These are phyloP conservation scores for Hymenoscyphus infarciens DNA, from an alignment of 2,329 filamentous ascomycete genomes.

Conservation along the genomic window DNA sequence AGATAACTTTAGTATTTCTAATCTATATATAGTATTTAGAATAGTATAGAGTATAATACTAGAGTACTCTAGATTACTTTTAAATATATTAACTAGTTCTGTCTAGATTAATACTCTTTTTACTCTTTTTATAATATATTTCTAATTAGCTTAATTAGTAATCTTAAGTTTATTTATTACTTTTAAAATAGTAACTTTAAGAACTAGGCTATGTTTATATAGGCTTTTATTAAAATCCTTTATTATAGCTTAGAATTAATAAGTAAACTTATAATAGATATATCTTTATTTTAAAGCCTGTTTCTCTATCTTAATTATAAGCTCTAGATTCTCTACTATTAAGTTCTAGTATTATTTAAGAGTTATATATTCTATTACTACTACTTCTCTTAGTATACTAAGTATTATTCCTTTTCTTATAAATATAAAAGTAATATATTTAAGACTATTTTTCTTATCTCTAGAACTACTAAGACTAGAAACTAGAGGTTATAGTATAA, in stretches of 20 bases:
- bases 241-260: slow-evolving; percentile 19
- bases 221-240: slow-evolving; percentile 13
- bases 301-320: slow-evolving; percentile 17
- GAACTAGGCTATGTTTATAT: slow-evolving; percentile 14
- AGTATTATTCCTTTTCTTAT: neutral
- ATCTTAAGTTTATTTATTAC: slow-evolving; percentile 19
- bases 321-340: slow-evolving; percentile 11
- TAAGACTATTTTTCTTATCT: neutral
- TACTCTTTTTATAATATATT: slow-evolving; percentile 12
- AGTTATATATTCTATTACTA: slow-evolving; percentile 12
- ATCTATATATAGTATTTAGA: neutral
- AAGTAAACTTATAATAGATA: slow-evolving; percentile 21
- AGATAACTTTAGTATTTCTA: neutral
- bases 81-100: slow-evolving; percentile 18
- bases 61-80: slow-evolving; percentile 13
- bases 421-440: neutral
- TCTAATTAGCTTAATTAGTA: slow-evolving; percentile 7
- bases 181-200: slow-evolving; percentile 11
- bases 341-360: slow-evolving; percentile 9
- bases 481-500: too few species aligned
- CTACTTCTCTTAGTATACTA: neutral
- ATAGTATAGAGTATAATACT: neutral
- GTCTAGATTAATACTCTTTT: slow-evolving; percentile 18
- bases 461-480: neutral
- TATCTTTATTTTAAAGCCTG: slow-evolving; percentile 19